These are phyloP conservation scores for Daldinia vernicosa DNA, from an alignment of 495 filamentous ascomycete species.

Conservation along the genomic window DNA sequence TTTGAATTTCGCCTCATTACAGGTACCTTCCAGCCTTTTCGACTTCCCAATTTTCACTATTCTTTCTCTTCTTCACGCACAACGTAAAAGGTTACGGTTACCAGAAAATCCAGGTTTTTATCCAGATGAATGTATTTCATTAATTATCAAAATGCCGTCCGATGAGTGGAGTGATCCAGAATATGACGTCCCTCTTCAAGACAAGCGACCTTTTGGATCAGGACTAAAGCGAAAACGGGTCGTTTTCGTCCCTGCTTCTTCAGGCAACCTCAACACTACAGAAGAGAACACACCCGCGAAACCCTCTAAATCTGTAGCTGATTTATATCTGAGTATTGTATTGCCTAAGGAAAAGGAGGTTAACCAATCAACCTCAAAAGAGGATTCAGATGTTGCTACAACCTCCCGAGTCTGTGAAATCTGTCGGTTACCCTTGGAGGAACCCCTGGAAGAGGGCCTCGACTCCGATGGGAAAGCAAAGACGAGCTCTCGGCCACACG, in stretches of 20 bases:
- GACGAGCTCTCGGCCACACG: constrained; percentile 59
- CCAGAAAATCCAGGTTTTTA: not conserved
- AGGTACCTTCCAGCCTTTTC: constrained; percentile 17
- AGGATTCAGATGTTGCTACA: constrained; percentile 13
- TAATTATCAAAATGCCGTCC: constrained; percentile 19
- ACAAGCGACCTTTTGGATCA: constrained; percentile 80
- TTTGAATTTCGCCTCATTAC: constrained; percentile 32
- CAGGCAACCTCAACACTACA: constrained; percentile 56
- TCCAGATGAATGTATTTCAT: not conserved
- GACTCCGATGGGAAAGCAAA: constrained; percentile 18
- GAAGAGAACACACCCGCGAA: constrained; percentile 42
- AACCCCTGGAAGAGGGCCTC: constrained; percentile 39
- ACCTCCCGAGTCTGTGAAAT: constrained; percentile 43
- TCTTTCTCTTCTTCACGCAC: not conserved
- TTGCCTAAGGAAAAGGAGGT: constrained; percentile 54
- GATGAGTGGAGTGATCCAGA: constrained; percentile 46
- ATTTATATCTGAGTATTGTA: constrained; percentile 78
- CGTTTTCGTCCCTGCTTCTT: constrained; percentile 78
- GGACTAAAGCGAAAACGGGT: constrained; percentile 80
- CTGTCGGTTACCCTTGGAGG: constrained; percentile 49
- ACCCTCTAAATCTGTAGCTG: constrained; percentile 60
- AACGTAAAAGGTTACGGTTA: not conserved
- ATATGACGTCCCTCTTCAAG: constrained; percentile 73
- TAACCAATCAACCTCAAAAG: constrained; percentile 37
- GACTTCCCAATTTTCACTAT: not conserved